phyloP scores from a whole-genome alignment of 345 rosid genomes.

The Salix caprea region DNA sequence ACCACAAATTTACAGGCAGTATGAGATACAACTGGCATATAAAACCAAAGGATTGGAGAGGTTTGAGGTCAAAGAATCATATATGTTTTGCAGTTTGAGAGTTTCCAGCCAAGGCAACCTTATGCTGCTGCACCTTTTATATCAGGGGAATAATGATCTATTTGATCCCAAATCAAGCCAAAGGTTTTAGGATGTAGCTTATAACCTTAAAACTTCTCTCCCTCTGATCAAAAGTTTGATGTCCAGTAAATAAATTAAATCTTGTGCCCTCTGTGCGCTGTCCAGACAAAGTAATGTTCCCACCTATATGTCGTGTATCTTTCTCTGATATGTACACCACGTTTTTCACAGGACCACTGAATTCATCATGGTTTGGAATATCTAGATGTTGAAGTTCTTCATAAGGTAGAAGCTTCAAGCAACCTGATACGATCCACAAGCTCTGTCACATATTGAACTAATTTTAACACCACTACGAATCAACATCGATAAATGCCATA shows the following conservation, averaged over 20 bases:
- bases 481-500: not conserved
- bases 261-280: constrained; percentile 41
- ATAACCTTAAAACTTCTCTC: constrained; percentile 75
- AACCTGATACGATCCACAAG: constrained; percentile 47
- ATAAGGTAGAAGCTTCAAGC: constrained; percentile 71
- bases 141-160: not conserved
- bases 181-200: constrained; percentile 3
- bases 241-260: constrained; percentile 79
- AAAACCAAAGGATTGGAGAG: not conserved
- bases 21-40: constrained; percentile 14
- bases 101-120: no score
- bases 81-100: not conserved
- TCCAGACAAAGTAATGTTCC: constrained; percentile 16
- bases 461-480: not conserved
- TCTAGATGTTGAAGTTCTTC: constrained; percentile 72
- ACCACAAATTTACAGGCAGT: constrained; percentile 9
- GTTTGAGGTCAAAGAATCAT: not conserved
- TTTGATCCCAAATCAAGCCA: not conserved
- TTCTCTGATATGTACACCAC: constrained; percentile 50
- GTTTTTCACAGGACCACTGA: constrained; percentile 46
- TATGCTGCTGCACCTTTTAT: not conserved
- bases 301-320: constrained; percentile 19
- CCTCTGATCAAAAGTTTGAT: constrained; percentile 73
- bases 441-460: not conserved
- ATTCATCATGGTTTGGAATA: constrained; percentile 40